A percentile compares a stretch with the other conserved stretches of the same genome.
These are phyloP conservation scores for Penicillium sp. DNA, from an alignment of 2,329 filamentous ascomycete species.

Conservation along the genomic window DNA sequence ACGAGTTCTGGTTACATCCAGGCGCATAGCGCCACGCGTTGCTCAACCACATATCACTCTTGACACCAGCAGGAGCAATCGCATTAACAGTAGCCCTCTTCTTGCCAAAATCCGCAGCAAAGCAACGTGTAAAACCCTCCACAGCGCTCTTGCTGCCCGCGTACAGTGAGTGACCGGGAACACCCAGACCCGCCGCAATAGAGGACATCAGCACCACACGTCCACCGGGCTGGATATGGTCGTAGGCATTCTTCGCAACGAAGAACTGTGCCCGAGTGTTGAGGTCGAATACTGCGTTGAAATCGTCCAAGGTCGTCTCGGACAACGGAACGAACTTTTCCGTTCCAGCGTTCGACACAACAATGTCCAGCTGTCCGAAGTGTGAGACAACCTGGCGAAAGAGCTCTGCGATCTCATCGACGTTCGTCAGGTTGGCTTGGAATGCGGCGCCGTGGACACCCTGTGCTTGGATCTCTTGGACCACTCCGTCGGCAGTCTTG, in stretches of 20 bases:
- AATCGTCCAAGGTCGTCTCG: constrained; percentile 28
- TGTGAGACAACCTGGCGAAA: constrained; percentile 62
- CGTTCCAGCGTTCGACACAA: constrained; percentile 56
- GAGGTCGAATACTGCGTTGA: constrained; percentile 57
- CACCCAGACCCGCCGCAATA: constrained; percentile 65
- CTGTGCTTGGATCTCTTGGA: constrained; percentile 62
- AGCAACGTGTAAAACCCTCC: constrained; percentile 72
- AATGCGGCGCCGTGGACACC: constrained; percentile 63
- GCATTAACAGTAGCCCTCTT: constrained; percentile 39
- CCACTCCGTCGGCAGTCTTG: constrained; percentile 63
- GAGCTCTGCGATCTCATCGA: constrained; percentile 60
- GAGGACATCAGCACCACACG: constrained; percentile 72
- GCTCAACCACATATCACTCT: constrained; percentile 68
- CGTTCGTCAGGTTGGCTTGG: constrained; percentile 66
- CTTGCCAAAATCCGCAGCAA: constrained; percentile 68
- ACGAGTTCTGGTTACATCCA: constrained; percentile 41
- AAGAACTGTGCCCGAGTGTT: constrained; percentile 65
- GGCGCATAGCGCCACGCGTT: constrained; percentile 67
- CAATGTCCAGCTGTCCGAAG: constrained; percentile 45
- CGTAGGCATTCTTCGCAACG: constrained; percentile 64
- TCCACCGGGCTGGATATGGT: constrained; percentile 66
- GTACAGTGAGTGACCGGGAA: constrained; percentile 71
- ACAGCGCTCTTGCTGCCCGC: constrained; percentile 73
- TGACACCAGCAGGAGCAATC: constrained; percentile 27
- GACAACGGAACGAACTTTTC: constrained; percentile 31